Evolutionary conservation across 257 asterid species (phyloP).

Genomic region (Dorcoceras hygrometricum): DNA sequence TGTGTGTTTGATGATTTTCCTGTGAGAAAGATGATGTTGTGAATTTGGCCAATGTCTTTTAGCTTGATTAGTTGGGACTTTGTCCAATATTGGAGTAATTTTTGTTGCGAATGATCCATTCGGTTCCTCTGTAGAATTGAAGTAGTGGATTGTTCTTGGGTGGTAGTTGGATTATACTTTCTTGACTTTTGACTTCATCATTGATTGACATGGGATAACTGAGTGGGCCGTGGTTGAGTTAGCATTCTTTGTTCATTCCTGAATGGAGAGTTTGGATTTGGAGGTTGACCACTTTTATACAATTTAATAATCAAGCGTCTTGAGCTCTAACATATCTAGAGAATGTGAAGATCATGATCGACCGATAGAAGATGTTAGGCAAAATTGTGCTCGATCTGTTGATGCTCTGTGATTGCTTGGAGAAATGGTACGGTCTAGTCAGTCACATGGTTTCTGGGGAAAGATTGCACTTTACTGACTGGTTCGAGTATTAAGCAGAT

Average conservation of each 20-base stretch:
- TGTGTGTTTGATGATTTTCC: not conserved
- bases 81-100: not conserved
- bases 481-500: not conserved
- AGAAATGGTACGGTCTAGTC: slow-evolving; percentile 15
- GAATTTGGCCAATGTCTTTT: slow-evolving; percentile 6
- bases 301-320: slow-evolving; percentile 1
- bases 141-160: not conserved
- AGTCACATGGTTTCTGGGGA: slow-evolving; percentile 12
- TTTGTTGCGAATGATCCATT: slow-evolving; percentile 9
- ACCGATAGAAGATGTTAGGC: slow-evolving; percentile 4
- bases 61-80: not conserved
- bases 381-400: not conserved
- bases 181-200: not conserved
- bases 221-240: slow-evolving; percentile 10
- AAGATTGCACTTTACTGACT: not conserved
- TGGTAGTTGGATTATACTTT: not conserved
- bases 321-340: slow-evolving; percentile 13
- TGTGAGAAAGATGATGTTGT: slow-evolving; percentile 10
- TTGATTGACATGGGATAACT: not conserved
- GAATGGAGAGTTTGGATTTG: slow-evolving; percentile 14
- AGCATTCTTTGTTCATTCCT: not conserved
- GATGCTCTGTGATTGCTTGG: slow-evolving; percentile 1
- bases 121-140: not conserved
- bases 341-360: slow-evolving; percentile 13
- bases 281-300: slow-evolving; percentile 12